phyloP scores from a whole-genome alignment of 2,329 filamentous ascomycete genomes.

The Colletotrichum echinochloae region DNA sequence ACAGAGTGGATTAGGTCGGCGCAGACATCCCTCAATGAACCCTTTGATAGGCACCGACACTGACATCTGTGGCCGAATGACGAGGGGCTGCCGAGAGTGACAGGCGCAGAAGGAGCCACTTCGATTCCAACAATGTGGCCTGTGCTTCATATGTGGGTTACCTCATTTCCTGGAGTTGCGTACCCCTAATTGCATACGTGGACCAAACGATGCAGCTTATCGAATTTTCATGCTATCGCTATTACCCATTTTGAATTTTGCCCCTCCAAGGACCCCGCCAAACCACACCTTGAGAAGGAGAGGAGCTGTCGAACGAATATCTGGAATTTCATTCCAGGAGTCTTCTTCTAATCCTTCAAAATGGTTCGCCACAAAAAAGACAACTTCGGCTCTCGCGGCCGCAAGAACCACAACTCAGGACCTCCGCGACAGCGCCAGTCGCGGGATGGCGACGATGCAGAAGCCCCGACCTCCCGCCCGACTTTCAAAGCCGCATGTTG shows the following conservation, averaged over 20 bases:
- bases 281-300: not conserved
- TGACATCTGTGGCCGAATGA: constrained; percentile 37
- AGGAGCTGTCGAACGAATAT: not conserved
- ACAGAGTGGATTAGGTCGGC: constrained; percentile 40
- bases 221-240: constrained; percentile 21
- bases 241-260: not conserved
- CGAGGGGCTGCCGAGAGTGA: constrained; percentile 38
- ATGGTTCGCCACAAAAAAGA: constrained; percentile 99
- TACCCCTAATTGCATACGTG: constrained; percentile 17
- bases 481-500: constrained; percentile 94
- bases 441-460: constrained; percentile 51
- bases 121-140: constrained; percentile 29
- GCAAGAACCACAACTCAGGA: constrained; percentile 71
- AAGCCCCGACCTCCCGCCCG: constrained; percentile 53
- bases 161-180: constrained; percentile 3
- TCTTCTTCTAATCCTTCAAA: not conserved
- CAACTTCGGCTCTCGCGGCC: constrained; percentile 76
- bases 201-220: constrained; percentile 7
- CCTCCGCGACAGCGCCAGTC: constrained; percentile 67
- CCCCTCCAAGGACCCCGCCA: constrained; percentile 30
- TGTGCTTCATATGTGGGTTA: constrained; percentile 20
- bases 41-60: constrained; percentile 27
- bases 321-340: not conserved
- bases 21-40: constrained; percentile 39
- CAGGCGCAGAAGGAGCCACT: constrained; percentile 31